Evolutionary conservation across 495 filamentous ascomycete species (phyloP).

Genomic region (Pyronema omphalodes): DNA sequence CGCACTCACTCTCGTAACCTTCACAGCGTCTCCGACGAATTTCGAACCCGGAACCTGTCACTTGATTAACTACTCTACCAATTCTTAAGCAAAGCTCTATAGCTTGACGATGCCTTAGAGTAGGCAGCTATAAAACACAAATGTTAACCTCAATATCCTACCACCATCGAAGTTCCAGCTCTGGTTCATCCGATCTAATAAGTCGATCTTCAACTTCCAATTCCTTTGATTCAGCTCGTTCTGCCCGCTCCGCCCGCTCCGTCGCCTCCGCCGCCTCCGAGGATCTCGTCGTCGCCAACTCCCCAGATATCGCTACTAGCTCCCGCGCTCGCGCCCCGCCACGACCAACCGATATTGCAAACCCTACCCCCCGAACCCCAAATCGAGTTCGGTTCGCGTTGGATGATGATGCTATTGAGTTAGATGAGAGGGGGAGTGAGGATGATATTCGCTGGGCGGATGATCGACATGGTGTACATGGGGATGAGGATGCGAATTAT

Average conservation of each 20-base stretch:
- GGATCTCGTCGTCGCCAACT: constrained; percentile 31
- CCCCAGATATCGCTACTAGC: constrained; percentile 15
- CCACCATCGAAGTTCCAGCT: constrained; percentile 8
- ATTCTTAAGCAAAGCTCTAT: neutral
- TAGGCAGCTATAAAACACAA: constrained; percentile 2
- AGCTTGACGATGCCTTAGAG: constrained; percentile 17
- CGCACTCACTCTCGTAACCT: no score
- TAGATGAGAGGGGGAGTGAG: constrained; percentile 15
- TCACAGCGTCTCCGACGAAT: no score
- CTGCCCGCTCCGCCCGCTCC: constrained; percentile 5
- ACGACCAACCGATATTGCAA: constrained; percentile 3
- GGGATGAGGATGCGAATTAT: constrained; percentile 24
- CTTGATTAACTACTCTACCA: no score
- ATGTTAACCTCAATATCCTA: neutral
- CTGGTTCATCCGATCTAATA: neutral
- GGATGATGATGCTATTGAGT: constrained; percentile 29
- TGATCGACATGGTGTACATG: constrained; percentile 26
- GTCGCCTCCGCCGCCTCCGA: constrained; percentile 10
- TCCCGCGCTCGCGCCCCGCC: constrained; percentile 26
- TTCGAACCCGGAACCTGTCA: no score
- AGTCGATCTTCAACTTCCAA: neutral
- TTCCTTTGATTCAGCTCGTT: neutral
- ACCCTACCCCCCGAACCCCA: constrained; percentile 44
- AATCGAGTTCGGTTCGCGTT: constrained; percentile 82
- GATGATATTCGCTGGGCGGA: constrained; percentile 28